phyloP scores from a whole-genome alignment of 2,329 filamentous ascomycete species.

The Ploettnerulaceae sp. region DNA sequence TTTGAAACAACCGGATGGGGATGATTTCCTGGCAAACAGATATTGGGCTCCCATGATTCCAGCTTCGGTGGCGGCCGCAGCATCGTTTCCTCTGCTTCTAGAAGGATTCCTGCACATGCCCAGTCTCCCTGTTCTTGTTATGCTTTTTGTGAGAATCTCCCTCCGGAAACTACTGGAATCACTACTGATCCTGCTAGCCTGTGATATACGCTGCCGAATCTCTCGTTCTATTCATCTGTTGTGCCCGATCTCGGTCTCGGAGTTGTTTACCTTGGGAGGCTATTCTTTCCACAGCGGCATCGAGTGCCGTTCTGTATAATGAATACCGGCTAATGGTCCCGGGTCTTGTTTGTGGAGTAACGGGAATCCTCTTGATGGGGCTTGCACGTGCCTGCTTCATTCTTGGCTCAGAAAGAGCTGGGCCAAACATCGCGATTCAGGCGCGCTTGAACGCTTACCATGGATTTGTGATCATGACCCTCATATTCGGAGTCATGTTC shows the following conservation, averaged over 20 bases:
- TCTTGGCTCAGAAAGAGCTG: conserved; percentile 18
- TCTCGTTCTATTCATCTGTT: conserved; percentile 20
- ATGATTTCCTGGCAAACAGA: conserved; percentile 7
- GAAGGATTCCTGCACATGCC: conserved; percentile 28
- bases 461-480: conserved; percentile 24
- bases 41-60: conserved; percentile 21
- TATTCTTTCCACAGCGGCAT: conserved; percentile 13
- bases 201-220: conserved; percentile 23
- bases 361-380: conserved; percentile 21
- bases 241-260: conserved; percentile 13
- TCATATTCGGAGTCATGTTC: conserved; percentile 20
- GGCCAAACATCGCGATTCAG: conserved; percentile 9
- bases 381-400: conserved; percentile 22
- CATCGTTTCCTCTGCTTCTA: conserved; percentile 25
- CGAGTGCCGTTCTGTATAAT: conserved; percentile 21
- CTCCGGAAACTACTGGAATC: background rate
- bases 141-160: conserved; percentile 27
- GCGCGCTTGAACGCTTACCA: conserved; percentile 19
- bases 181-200: conserved; percentile 21
- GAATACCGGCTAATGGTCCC: conserved; percentile 30
- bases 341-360: conserved; percentile 23
- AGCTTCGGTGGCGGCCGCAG: conserved; percentile 21
- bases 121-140: conserved; percentile 26
- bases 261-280: conserved; percentile 20
- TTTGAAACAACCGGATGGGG: conserved; percentile 12